Evolutionary conservation across 495 filamentous ascomycete species (phyloP), one percentile per base, ranked within the genome.

Genomic region (Aspergillus cavernicola): DNA sequence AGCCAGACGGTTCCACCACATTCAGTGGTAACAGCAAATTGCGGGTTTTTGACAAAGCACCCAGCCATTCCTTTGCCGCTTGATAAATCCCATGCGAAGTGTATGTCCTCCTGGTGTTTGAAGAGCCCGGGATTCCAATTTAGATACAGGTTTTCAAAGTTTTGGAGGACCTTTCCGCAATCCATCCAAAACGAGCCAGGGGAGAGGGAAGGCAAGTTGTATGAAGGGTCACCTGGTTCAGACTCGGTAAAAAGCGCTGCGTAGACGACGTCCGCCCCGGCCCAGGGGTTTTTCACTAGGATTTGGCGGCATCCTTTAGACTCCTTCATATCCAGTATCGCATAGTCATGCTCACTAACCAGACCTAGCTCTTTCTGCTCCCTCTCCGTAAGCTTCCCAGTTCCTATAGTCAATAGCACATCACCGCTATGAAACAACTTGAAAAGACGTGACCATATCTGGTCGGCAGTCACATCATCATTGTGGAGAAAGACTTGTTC

Each of bases 41-140:
- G 93, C 0, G 93, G 93, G 60, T 92, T 90, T 26, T 82, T 79
- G 2, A 80, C 77, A 61, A 95, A 89, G 41, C 84, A 88, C 13
- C 79, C 78, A 33, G 79, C 65, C 41, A 70, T 62, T 39, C 78
- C 77, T 22, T 71, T 80, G 11, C 75, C 70, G n/a, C 67, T 74
- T 0, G 84, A 77, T 15, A 95, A 74, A 32, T 88, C 80, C 93
- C 93, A 99, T 3, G 78, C 71, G 66, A 97, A 96, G 67, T 99
- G 93, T 48, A 90, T 79, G 60, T 97, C 91, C 64, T 96, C 83
- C 23, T 89, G 84, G 57, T 85, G 70, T 11, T 70, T 72, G 68
- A 99, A 99, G 7, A 96, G 72, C 2, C 78, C 80, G 6, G 95
- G 92, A 59, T 95, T 96, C 95, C 95, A 99, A 67, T 97, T 99